Evolutionary conservation across 163 green algal genomes (phyloP).

Genomic region (Scenedesmus sp.): DNA sequence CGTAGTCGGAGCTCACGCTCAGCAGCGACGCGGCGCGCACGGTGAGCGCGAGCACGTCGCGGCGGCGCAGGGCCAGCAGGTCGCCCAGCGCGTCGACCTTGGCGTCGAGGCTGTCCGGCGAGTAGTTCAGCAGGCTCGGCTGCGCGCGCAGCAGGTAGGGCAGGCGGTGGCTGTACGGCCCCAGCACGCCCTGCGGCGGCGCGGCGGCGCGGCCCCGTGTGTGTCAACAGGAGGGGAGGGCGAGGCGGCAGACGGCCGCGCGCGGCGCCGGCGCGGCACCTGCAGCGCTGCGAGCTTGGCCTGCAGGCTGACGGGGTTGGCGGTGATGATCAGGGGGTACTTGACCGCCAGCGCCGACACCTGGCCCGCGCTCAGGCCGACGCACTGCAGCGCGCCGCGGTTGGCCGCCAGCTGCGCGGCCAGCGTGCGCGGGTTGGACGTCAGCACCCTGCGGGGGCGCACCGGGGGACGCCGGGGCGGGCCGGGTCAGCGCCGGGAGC

Average conservation of each 20-base stretch:
- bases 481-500: too few relatives aligned
- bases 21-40: too few relatives aligned
- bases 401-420: neutral
- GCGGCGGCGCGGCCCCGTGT: too few relatives aligned
- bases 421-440: neutral
- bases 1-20: too few relatives aligned
- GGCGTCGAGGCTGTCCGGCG: neutral
- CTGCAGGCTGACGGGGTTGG: neutral
- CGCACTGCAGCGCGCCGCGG: too few relatives aligned
- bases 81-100: neutral
- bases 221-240: too few relatives aligned
- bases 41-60: neutral
- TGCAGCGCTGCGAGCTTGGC: neutral
- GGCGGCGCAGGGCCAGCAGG: neutral
- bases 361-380: neutral
- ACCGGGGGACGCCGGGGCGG: too few relatives aligned
- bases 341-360: neutral
- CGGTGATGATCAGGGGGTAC: neutral
- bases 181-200: neutral
- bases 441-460: conserved; percentile 4
- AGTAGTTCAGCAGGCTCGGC: neutral
- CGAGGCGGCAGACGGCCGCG: too few relatives aligned
- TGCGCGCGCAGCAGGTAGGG: neutral
- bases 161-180: neutral
- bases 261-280: too few relatives aligned